Percentiles rank a stretch among this genome's conserved stretches.
Evolutionary conservation across 2,329 filamentous ascomycete genomes (phyloP).

Genomic region (Apiospora malaysiana): DNA sequence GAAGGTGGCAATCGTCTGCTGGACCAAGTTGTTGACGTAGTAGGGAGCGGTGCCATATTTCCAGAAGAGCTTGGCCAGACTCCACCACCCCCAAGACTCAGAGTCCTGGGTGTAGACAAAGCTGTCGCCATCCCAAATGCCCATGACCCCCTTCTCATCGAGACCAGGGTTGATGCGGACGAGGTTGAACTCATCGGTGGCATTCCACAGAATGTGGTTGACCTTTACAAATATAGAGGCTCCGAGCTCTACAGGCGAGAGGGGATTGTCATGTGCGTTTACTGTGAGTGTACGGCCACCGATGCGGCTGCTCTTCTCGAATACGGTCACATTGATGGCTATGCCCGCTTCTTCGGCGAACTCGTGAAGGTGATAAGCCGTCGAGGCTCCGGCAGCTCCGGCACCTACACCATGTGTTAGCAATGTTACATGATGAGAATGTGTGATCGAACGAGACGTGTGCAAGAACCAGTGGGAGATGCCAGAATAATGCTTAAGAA

Average conservation of each 20-base stretch:
- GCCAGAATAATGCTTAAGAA: neutral
- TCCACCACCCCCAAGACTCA: conserved; percentile 75
- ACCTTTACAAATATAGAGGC: conserved; percentile 89
- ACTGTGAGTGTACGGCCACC: conserved; percentile 90
- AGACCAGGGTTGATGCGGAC: conserved; percentile 52
- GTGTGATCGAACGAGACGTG: neutral
- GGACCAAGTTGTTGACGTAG: conserved; percentile 74
- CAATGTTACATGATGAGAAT: neutral
- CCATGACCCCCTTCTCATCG: conserved; percentile 64
- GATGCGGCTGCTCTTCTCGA: conserved; percentile 78
- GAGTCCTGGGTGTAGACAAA: conserved; percentile 73
- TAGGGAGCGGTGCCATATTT: conserved; percentile 83
- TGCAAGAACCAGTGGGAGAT: neutral
- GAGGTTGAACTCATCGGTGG: conserved; percentile 75
- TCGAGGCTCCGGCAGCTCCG: conserved; percentile 84
- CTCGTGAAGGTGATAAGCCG: conserved; percentile 81
- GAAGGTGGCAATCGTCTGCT: conserved; percentile 73
- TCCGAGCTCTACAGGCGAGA: conserved; percentile 80
- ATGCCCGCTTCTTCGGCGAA: conserved; percentile 68
- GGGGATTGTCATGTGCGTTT: conserved; percentile 71
- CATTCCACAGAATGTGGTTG: conserved; percentile 82
- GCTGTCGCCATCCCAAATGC: conserved; percentile 81
- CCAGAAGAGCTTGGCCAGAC: conserved; percentile 79
- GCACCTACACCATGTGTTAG: conserved; percentile 66
- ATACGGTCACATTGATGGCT: conserved; percentile 81